These are phyloP conservation scores for Plasmodium inui DNA, from an alignment of 169 alveolate genomes.

Conservation along the genomic window DNA sequence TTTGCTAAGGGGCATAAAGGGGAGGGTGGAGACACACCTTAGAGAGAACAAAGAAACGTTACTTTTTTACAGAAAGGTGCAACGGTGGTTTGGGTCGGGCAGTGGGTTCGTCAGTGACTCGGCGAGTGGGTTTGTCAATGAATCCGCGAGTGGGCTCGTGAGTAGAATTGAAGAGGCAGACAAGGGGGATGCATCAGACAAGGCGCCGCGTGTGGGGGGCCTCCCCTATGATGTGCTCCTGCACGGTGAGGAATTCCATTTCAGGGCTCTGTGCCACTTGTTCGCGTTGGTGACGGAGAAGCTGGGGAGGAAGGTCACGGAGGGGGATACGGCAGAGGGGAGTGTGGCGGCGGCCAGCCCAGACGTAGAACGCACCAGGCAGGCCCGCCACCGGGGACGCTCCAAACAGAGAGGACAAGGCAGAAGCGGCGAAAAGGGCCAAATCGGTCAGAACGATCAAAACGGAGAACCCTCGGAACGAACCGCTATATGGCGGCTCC, in stretches of 20 bases:
- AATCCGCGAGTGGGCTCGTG: no score
- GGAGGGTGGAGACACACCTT: neutral
- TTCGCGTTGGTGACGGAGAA: slow-evolving; percentile 12
- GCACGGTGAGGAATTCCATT: neutral
- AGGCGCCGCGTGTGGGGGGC: neutral
- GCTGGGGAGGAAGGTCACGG: neutral
- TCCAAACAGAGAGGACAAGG: neutral
- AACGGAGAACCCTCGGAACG: neutral
- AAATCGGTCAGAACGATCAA: no score
- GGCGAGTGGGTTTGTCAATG: no score
- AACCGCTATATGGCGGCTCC: neutral
- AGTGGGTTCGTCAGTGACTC: neutral
- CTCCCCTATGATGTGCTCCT: neutral
- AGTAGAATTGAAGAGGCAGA: neutral
- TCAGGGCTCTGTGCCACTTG: slow-evolving; percentile 1
- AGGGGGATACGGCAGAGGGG: neutral
- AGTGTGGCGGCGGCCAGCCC: neutral
- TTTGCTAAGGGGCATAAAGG: slow-evolving; percentile 6
- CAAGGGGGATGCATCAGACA: neutral
- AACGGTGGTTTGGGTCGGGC: neutral
- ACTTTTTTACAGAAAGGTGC: neutral
- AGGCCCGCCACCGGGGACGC: no score
- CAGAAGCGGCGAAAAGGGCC: neutral
- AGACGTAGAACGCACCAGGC: neutral
- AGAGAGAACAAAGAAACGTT: slow-evolving; percentile 2